Base-by-base conservation (phyloP, 1,139 yeast species). In the Diutina siamensis region DNA sequence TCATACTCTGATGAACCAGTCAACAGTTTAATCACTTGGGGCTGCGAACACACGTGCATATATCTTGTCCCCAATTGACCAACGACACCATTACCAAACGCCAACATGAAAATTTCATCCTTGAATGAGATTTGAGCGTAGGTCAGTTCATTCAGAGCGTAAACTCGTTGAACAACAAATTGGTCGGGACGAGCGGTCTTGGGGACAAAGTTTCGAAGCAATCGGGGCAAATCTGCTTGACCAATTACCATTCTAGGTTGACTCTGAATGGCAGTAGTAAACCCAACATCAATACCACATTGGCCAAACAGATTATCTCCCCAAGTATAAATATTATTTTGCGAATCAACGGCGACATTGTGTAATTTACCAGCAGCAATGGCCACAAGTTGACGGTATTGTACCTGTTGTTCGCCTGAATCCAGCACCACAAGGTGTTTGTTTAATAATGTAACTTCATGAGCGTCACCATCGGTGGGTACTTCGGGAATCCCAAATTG, bases 11-110 rank as follows among this genome's bases (percentile, higher is more conserved):
- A 55, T 50, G 74, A 61, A 15, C 71, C 66, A 25, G 65, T 57
- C 44, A 83, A 59, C 3, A 73, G 64, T 58, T 77, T 78, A 48
- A 89, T 61, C 40, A 73, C 71, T 19, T 74, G 68, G 7, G 97
- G 96, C 44, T 71, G 72, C 18, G 77, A 66, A 55, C 81, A 83
- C 15, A 86, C 81, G 58, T 88, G 96, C 45, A 82, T 65, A 59
- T 72, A 88, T 47, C 80, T 68, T 21, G 86, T 88, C 17, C 97
- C 98, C 48, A 88, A 68, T 62, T 87, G 95, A n/a, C 97, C 98
- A 54, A 75, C 74, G 46, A 83, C 62, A 3, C 97, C 96, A 55
- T 80, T 79, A 21, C 98, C 98, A 64, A 88, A 81, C 4, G 87
- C 71, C 53, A 81, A 66, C 46, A 76, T 62, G 10, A 67, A 21